A percentile compares a stretch with the other conserved stretches of the same genome.
Evolutionary conservation across 441 rosid genomes (phyloP).

Genomic region (Metrosideros polymorpha): DNA sequence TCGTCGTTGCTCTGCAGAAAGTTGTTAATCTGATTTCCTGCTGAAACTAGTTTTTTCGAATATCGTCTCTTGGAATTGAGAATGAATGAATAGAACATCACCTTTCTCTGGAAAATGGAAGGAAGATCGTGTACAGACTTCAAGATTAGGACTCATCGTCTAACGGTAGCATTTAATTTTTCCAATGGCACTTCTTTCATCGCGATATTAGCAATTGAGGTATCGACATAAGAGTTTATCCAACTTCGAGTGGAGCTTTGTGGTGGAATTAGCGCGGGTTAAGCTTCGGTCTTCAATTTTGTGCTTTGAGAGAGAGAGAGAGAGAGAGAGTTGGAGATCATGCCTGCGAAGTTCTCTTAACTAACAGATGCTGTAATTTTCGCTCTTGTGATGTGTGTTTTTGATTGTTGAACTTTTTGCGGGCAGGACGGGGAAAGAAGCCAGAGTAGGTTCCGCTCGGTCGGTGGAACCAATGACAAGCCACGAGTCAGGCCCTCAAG

Average conservation of each 20-base stretch:
- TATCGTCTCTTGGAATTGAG: not conserved
- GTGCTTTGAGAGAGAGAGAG: too few species aligned
- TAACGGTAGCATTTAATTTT: not conserved
- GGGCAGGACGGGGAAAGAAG: not conserved
- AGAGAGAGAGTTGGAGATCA: not conserved
- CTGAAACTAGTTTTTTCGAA: not conserved
- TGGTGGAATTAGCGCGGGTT: not conserved
- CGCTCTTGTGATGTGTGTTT: not conserved
- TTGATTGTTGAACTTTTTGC: not conserved
- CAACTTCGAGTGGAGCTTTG: not conserved
- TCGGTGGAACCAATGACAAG: not conserved
- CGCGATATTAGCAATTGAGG: not conserved
- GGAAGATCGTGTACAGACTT: not conserved
- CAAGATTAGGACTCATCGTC: not conserved
- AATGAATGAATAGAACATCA: not conserved
- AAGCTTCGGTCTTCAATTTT: not conserved
- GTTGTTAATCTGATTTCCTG: not conserved
- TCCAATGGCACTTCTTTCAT: not conserved
- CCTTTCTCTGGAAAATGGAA: not conserved
- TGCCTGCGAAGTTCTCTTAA: not conserved
- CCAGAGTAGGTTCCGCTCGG: not conserved
- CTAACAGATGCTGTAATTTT: not conserved
- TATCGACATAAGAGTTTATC: not conserved
- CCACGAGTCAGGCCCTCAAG: constrained; percentile 8
- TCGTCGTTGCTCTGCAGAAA: not conserved